Evolutionary conservation across 208 protist genomes (phyloP).

Genomic region (Herpetomonas tarakana): DNA sequence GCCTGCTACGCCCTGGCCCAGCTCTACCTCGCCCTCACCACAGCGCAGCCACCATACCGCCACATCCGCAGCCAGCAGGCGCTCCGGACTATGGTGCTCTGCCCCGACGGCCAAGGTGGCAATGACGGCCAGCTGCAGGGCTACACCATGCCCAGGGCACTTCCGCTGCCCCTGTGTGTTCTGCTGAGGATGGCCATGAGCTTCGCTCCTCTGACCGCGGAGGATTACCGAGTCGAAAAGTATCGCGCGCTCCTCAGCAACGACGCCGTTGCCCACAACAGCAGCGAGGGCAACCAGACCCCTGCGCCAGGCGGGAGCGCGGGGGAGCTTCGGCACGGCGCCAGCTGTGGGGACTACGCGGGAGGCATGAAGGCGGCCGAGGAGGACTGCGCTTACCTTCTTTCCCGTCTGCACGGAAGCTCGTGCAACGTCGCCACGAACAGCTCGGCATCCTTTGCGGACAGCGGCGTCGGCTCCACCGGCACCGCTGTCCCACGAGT

Average conservation of each 20-base stretch:
- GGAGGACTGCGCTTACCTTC: background rate
- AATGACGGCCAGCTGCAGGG: constrained; percentile 18
- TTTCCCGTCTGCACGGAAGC: background rate
- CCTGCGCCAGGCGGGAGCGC: too few relatives aligned
- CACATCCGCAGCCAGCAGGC: constrained; percentile 20
- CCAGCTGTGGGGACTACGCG: background rate
- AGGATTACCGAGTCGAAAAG: background rate
- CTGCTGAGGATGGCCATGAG: background rate
- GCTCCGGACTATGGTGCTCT: constrained; percentile 30
- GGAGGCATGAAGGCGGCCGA: background rate
- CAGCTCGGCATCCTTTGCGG: background rate
- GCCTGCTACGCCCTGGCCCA: constrained; percentile 55
- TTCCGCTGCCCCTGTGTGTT: constrained; percentile 16
- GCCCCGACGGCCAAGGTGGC: background rate
- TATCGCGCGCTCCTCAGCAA: background rate
- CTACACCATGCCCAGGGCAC: constrained; percentile 22
- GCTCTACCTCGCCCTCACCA: constrained; percentile 54
- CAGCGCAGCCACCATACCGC: constrained; percentile 43
- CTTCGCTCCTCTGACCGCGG: background rate
- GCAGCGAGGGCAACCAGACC: background rate
- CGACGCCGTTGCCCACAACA: background rate
- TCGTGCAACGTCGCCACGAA: background rate
- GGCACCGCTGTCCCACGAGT: background rate
- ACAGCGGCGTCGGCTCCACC: background rate
- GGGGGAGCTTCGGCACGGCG: too few relatives aligned